Evolutionary conservation across 208 protist species (phyloP), one percentile per base, ranked within the genome.

Genomic region (Herpetomonas muscarum): DNA sequence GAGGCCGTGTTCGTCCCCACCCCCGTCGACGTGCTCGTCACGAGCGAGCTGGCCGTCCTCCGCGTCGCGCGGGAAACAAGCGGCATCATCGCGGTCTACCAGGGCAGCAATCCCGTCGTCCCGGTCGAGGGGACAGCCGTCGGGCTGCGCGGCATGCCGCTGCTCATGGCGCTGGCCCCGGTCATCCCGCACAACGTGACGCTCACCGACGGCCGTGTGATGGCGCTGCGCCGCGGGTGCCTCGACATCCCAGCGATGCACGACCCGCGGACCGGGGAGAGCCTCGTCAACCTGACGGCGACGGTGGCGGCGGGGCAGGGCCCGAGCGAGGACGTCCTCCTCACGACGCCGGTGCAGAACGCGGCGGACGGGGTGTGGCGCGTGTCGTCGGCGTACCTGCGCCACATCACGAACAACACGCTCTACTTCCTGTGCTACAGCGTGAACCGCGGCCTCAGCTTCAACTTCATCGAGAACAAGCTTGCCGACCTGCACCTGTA

Each of bases 401-500:
- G 29, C 30, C 25, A 56, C 26, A 32, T 73, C 31, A 68, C 68
- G 17, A 60, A 75, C 50, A 5, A 30, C 13, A 36, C 54, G 22
- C 30, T 34, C 19, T 78, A 77, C 39, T 29, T 46, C 19, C 28
- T 87, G 25, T 90, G 83, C 55, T 87, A 77, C 74, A 90, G 83
- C 57, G 52, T 85, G 1, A 66, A 90, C 56, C 54, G 54, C 26
- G 83, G 83, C 7, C 55, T 87, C 13, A 76, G 52, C 48, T 90
- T 83, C 58, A 55, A 62, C 31, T 32, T 48, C 2, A 74, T 67
- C 21, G 74, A 59, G 7, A 22, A 57, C 25, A 39, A 45, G 3
- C 31, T 37, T n/a, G 26, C 53, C 6, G 52, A 46, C 5, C 25
- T 37, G 7, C 22, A 19, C 28, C 24, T 53, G 22, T 46, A 46